Evolutionary conservation across 768 basidiomycete species (phyloP).

Genomic region (Fistulinella prunicolor): DNA sequence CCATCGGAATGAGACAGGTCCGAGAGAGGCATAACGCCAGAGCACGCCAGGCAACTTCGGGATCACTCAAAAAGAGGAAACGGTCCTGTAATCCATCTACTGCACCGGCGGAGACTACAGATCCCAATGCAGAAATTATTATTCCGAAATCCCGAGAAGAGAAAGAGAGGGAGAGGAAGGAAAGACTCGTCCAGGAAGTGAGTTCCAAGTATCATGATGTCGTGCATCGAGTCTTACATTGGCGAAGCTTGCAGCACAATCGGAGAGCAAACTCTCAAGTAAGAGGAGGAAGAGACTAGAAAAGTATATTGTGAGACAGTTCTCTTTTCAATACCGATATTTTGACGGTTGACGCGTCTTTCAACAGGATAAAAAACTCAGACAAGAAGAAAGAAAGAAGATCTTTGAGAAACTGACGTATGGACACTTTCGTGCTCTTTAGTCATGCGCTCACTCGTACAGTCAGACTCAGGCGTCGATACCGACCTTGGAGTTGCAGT

Average conservation of each 20-base stretch:
- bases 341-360: not conserved
- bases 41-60: conserved; percentile 60
- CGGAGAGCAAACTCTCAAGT: conserved; percentile 68
- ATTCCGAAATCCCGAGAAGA: conserved; percentile 57
- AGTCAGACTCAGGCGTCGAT: conserved; percentile 78
- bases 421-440: conserved; percentile 21
- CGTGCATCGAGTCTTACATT: conserved; percentile 1
- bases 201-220: conserved; percentile 11
- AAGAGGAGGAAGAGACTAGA: conserved; percentile 91
- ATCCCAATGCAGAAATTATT: conserved; percentile 60
- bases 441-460: conserved; percentile 19
- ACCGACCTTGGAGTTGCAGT: conserved; percentile 59
- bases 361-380: conserved; percentile 82
- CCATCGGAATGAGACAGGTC: conserved; percentile 19
- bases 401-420: conserved; percentile 84
- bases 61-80: conserved; percentile 61
- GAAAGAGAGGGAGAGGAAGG: conserved; percentile 57
- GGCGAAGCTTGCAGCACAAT: conserved; percentile 38
- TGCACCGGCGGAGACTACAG: conserved; percentile 29
- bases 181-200: conserved; percentile 62
- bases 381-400: conserved; percentile 77
- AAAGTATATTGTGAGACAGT: conserved; percentile 76
- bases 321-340: not conserved
- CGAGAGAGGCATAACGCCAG: conserved; percentile 55
- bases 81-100: conserved; percentile 36